Conservation (phyloP, 768 basidiomycete species). For the Xerocomellus intermedius region DNA sequence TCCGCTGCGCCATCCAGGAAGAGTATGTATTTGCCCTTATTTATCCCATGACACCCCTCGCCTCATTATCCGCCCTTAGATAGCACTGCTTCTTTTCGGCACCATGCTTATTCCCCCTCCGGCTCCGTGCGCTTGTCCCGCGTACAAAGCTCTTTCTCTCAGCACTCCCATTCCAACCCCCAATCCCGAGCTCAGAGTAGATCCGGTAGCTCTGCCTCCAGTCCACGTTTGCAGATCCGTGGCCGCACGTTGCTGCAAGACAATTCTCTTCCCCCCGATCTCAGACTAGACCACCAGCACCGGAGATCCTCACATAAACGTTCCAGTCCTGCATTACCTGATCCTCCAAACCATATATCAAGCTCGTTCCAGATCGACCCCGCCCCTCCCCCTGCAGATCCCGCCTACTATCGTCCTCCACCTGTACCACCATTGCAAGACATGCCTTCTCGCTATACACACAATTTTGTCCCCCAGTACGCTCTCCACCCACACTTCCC, state of each 20-base stretch:
- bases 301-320: slow-evolving; percentile 13
- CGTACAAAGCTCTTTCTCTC: slow-evolving; percentile 36
- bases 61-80: slow-evolving; percentile 19
- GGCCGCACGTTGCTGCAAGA: slow-evolving; percentile 45
- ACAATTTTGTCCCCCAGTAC: slow-evolving; percentile 15
- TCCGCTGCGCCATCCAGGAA: slow-evolving; percentile 36
- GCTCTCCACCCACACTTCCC: slow-evolving; percentile 17
- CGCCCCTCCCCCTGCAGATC: slow-evolving; percentile 7
- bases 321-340: slow-evolving; percentile 22
- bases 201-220: slow-evolving; percentile 48
- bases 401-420: slow-evolving; percentile 19
- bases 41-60: not conserved
- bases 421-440: slow-evolving; percentile 21
- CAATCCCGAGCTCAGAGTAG: slow-evolving; percentile 48
- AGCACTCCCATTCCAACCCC: slow-evolving; percentile 35
- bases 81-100: slow-evolving; percentile 30
- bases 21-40: slow-evolving; percentile 33
- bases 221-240: slow-evolving; percentile 42
- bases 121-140: slow-evolving; percentile 33
- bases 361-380: slow-evolving; percentile 13
- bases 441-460: slow-evolving; percentile 22
- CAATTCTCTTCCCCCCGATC: slow-evolving; percentile 22
- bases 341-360: slow-evolving; percentile 15
- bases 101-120: slow-evolving; percentile 29
- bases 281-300: slow-evolving; percentile 22